Base-by-base conservation (phyloP, 768 basidiomycete species). In the Naganishia friedmannii region DNA sequence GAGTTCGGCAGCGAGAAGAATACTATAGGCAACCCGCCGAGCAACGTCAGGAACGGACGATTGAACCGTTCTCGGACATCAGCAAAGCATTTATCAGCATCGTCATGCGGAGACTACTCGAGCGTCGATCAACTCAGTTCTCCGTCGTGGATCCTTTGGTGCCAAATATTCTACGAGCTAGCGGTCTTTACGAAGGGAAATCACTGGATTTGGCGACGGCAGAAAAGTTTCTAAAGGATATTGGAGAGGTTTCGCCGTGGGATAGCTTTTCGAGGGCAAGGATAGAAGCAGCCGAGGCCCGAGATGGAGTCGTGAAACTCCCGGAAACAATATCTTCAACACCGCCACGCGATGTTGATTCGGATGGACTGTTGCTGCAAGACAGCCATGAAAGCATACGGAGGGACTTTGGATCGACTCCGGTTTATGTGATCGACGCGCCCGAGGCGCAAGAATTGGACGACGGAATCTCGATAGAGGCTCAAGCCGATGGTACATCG, bases 361-460 rank as follows among this genome's bases (percentile, higher is more conserved):
- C 55, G 95, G 2, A 91, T 95, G 92, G 95, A 93, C 82, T 99
- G 94, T 95, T 95, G 94, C 87, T 98, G 57, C 67, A 51, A 10
- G 67, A 96, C 76, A 84, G 86, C 0, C 83, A 89, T 65, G 89
- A 88, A 31, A 81, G 85, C 26, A 78, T 92, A 6, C 89, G 94
- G 2, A 89, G 91, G 76, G 94, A 97, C 79, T 95, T 93, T 80
- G 92, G 90, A 29, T 77, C 88, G 71, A 76, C 89, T 72, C 87
- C 86, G 0, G 91, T 92, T 5, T 98, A 89, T 78, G 89, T 94
- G 23, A 88, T 99, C 67, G 96, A 99, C 76, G 90, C 92, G 70
- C 73, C 83, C 0, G 77, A 75, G 8, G 93, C 96, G 0, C 82
- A 89, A 75, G 96, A 99, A 77, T 85, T 98, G 26, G 96, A 99